Evolutionary conservation across 805 yeast species (phyloP).

Genomic region (Kazachstania psychrophila): DNA sequence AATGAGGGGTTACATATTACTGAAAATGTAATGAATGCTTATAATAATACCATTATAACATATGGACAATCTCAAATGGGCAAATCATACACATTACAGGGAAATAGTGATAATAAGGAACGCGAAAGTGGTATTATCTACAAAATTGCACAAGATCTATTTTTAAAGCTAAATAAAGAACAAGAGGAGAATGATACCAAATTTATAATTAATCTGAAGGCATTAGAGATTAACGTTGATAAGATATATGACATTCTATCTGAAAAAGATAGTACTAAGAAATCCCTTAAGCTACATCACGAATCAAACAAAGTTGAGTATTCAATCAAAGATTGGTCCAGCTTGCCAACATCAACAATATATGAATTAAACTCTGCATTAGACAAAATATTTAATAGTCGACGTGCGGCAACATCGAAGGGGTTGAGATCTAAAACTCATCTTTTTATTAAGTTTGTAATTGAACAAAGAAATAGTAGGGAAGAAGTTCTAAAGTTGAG

Average conservation of each 20-base stretch:
- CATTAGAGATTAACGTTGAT: slow-evolving; percentile 78
- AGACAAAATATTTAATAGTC: not conserved
- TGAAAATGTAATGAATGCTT: slow-evolving; percentile 1
- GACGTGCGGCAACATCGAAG: not conserved
- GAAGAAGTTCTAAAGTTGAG: slow-evolving; percentile 34
- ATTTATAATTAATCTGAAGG: slow-evolving; percentile 58
- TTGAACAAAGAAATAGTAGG: slow-evolving; percentile 48
- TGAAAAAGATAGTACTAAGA: slow-evolving; percentile 26
- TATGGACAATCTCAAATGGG: slow-evolving; percentile 3
- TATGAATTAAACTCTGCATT: slow-evolving; percentile 1
- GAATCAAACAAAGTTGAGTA: slow-evolving; percentile 7
- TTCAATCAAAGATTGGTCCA: slow-evolving; percentile 1
- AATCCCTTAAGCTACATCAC: slow-evolving; percentile 30
- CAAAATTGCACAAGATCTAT: slow-evolving; percentile 1
- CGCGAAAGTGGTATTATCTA: not conserved
- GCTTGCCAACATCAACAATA: not conserved
- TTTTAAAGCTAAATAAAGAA: not conserved
- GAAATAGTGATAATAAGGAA: not conserved
- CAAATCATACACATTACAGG: slow-evolving; percentile 1
- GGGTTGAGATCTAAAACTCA: slow-evolving; percentile 68
- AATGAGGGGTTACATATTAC: not conserved
- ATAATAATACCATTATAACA: slow-evolving; percentile 2
- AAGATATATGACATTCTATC: slow-evolving; percentile 59
- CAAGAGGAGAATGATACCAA: slow-evolving; percentile 27
- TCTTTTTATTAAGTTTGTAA: slow-evolving; percentile 60